phyloP scores from a whole-genome alignment of 441 rosid genomes.

The Syzygium malaccense region DNA sequence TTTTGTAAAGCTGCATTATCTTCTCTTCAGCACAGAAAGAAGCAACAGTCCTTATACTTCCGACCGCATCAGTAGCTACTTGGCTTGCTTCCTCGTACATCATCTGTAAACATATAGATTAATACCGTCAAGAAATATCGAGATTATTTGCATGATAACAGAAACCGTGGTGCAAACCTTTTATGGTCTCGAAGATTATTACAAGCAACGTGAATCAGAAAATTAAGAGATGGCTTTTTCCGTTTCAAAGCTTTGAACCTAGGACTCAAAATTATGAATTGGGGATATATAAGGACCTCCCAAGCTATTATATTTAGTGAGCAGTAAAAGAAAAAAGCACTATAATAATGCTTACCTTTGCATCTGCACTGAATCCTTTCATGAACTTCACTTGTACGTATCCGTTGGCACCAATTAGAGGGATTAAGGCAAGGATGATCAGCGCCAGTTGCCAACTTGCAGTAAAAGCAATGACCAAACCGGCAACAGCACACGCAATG shows the following conservation, averaged over 20 bases:
- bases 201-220: not conserved
- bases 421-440: not conserved
- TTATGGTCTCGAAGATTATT: not conserved
- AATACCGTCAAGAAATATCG: not conserved
- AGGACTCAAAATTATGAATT: not conserved
- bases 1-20: conserved; percentile 7
- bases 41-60: conserved; percentile 9
- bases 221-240: not conserved
- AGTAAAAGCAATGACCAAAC: not conserved
- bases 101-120: not conserved
- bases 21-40: conserved; percentile 11
- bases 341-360: not conserved
- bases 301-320: not conserved
- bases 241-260: not conserved
- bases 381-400: not conserved
- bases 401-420: not conserved
- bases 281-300: not conserved
- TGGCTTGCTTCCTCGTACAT: conserved; percentile 16
- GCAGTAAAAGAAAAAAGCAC: not conserved
- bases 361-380: not conserved
- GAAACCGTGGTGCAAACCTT: not conserved
- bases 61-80: conserved; percentile 11
- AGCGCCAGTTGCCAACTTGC: not conserved
- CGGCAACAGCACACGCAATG: not conserved
- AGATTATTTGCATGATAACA: not conserved